Evolutionary conservation across 306 rosid species (phyloP), one percentile per base, ranked within the genome.

Genomic region (Fragaria iinumae): DNA sequence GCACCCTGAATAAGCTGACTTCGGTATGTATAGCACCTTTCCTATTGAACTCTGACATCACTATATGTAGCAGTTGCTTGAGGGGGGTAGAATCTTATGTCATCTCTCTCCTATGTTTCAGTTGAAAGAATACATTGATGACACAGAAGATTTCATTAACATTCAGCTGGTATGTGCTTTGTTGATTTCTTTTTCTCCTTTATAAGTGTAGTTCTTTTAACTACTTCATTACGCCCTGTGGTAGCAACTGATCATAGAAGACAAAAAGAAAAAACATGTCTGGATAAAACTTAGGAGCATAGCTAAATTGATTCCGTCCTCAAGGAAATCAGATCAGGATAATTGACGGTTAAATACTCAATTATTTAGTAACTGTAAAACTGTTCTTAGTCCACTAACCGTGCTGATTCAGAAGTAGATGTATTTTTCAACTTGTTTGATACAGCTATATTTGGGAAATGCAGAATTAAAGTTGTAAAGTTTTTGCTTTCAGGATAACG

Each of bases 101-200:
- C 74, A 72, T 82, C 67, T 81, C 70, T 60, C 66, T 71, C 67
- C 11, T 3, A 23, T 84, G 75, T 83, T 85, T 77, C 93, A 95
- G 99, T 80, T 95, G 91, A 95, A 95, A 87, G 99, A 92, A 76
- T 96, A 96, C 88, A 96, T 96, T 45, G 99, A 92, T 55, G 99
- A 96, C 80, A 96, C 99, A 0, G 99, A 96, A 87, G 98, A 91
- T 88, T 96, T 96, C 88, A 96, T 96, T 78, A 96, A 96, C 92
- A 91, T 96, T 80, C 99, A 96, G 83, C 87, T 96, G 96, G 98
- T 96, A 79, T 71, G 86, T 38, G n/a, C 43, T 32, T n/a, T 3
- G 1, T 11, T 55, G 4, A 23, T 59, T n/a, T 47, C n/a, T 4
- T 69, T 41, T 1, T 45, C 27, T 63, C 50, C 69, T 73, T 72